Percentiles rank a stretch among this genome's conserved stretches.
These are phyloP conservation scores for Monilinia aucupariae DNA, from an alignment of 2,329 filamentous ascomycete species.

Conservation along the genomic window DNA sequence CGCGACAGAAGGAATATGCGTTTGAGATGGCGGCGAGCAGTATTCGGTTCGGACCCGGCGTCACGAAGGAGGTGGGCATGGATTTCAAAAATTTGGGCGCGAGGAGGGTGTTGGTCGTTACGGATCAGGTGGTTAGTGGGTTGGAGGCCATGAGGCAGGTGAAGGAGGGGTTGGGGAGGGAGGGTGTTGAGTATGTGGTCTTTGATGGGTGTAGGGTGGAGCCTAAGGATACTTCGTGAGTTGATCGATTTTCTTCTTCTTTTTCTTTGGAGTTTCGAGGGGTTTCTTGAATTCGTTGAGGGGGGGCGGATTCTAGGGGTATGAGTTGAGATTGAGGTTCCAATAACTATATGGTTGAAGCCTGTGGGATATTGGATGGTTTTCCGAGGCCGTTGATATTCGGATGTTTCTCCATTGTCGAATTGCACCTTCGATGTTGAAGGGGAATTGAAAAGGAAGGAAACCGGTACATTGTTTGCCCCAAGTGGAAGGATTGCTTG, in stretches of 20 bases:
- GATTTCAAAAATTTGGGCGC: constrained; percentile 88
- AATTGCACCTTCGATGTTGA: too few species aligned
- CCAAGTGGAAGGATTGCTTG: neutral
- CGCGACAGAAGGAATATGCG: constrained; percentile 85
- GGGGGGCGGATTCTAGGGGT: neutral
- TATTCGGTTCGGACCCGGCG: constrained; percentile 89
- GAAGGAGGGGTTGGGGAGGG: constrained; percentile 68
- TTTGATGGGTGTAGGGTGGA: constrained; percentile 79
- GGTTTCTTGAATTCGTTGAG: too few species aligned
- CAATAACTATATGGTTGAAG: too few species aligned
- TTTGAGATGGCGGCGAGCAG: constrained; percentile 97
- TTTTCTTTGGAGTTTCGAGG: too few species aligned
- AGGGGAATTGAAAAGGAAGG: too few species aligned
- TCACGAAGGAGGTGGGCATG: constrained; percentile 96
- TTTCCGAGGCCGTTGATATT: too few species aligned
- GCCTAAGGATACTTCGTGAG: constrained; percentile 87
- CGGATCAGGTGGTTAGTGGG: constrained; percentile 74
- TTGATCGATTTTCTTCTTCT: constrained; percentile 21
- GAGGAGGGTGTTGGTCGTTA: constrained; percentile 85
- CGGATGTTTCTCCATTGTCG: too few species aligned
- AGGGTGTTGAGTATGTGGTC: constrained; percentile 75
- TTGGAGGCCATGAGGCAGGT: constrained; percentile 88
- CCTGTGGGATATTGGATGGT: too few species aligned
- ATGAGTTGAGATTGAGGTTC: neutral
- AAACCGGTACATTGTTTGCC: neutral